Percentiles rank a stretch among this genome's conserved stretches.
These are phyloP conservation scores for Evansstolkia leycettana DNA, from an alignment of 495 filamentous ascomycete species.

Conservation along the genomic window DNA sequence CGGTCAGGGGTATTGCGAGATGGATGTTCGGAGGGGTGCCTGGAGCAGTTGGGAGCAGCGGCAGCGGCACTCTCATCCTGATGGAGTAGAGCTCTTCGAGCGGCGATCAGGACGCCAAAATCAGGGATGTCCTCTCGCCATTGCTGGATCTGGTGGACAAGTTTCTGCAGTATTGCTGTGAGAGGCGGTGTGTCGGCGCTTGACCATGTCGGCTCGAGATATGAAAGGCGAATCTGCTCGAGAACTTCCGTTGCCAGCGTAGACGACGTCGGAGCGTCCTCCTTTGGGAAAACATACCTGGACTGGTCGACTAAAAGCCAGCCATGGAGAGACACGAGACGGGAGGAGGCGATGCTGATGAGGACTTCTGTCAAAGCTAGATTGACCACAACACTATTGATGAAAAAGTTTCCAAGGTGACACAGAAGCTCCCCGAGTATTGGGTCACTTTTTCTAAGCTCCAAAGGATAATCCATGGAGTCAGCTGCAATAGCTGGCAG, in stretches of 20 bases:
- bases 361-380: conserved; percentile 73
- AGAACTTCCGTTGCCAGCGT: conserved; percentile 6
- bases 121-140: conserved; percentile 60
- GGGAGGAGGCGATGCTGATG: conserved; percentile 70
- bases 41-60: conserved; percentile 6
- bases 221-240: conserved; percentile 17
- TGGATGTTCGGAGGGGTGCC: neutral
- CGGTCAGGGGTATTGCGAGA: no score
- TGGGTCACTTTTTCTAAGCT: conserved; percentile 58
- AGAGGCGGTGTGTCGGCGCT: conserved; percentile 24
- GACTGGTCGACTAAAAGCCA: conserved; percentile 75
- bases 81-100: conserved; percentile 43
- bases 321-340: conserved; percentile 68
- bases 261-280: neutral
- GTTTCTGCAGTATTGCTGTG: conserved; percentile 26
- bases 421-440: conserved; percentile 58
- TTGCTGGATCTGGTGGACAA: conserved; percentile 51
- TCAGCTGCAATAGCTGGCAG: conserved; percentile 13
- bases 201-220: conserved; percentile 28
- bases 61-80: conserved; percentile 15
- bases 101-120: conserved; percentile 64
- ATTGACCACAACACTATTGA: conserved; percentile 84
- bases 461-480: conserved; percentile 18
- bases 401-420: conserved; percentile 67
- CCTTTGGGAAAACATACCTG: conserved; percentile 16